A percentile compares a stretch with the other conserved stretches of the same genome.
These are phyloP conservation scores for Citrus unshiu DNA, from an alignment of 345 rosid species.

Conservation along the genomic window DNA sequence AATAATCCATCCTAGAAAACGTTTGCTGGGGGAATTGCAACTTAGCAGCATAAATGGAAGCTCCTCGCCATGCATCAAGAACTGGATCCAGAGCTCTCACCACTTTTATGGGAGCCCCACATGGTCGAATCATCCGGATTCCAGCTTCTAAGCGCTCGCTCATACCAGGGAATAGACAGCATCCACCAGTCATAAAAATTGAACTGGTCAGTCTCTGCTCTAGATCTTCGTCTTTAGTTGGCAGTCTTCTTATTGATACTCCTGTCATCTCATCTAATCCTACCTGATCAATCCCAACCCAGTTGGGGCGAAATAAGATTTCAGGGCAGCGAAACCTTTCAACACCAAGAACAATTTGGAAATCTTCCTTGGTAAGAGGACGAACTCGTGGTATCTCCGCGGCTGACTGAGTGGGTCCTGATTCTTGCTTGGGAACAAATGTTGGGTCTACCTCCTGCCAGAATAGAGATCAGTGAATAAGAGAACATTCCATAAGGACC, in stretches of 20 bases:
- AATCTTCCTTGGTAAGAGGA: conserved; percentile 84
- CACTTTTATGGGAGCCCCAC: conserved; percentile 63
- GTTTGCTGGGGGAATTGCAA: conserved; percentile 56
- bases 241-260: conserved; percentile 66
- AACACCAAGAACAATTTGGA: conserved; percentile 68
- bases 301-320: conserved; percentile 72
- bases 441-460: conserved; percentile 76
- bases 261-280: conserved; percentile 90
- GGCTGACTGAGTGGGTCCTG: conserved; percentile 44
- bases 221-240: conserved; percentile 33
- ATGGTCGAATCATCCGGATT: conserved; percentile 78
- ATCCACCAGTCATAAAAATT: conserved; percentile 78
- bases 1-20: conserved; percentile 63
- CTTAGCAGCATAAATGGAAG: conserved; percentile 64
- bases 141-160: conserved; percentile 69
- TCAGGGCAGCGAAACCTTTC: conserved; percentile 93
- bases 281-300: conserved; percentile 78
- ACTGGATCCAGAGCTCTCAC: conserved; percentile 71
- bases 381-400: conserved; percentile 58
- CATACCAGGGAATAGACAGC: conserved; percentile 66
- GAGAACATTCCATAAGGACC: not conserved
- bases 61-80: conserved; percentile 98
- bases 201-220: conserved; percentile 69
- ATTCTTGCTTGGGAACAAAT: conserved; percentile 62
- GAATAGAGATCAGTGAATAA: not conserved